Evolutionary conservation across 73 alveolate species (phyloP).

Genomic region (Tetrahymena malaccensis): DNA sequence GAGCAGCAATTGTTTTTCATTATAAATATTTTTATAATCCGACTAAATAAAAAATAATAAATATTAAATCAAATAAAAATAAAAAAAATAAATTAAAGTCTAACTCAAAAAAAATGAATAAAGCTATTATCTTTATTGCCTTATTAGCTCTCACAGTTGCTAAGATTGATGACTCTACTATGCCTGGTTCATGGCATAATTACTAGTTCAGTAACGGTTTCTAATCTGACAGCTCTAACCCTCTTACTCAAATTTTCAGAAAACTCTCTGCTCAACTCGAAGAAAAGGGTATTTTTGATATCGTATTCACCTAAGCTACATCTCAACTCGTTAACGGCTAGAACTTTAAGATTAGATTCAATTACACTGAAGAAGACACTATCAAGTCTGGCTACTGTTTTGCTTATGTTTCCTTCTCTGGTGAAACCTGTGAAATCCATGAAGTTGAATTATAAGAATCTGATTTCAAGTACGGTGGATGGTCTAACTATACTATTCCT

Average conservation of each 20-base stretch:
- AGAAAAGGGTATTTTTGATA: not conserved
- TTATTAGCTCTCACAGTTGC: not conserved
- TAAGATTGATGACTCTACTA: not conserved
- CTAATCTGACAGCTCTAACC: not conserved
- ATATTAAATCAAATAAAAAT: not conserved
- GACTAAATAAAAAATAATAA: not conserved
- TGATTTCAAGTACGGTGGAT: not conserved
- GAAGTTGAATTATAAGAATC: not conserved
- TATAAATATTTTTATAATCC: not conserved
- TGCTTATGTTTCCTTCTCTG: not conserved
- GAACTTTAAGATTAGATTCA: not conserved
- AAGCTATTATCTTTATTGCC: not conserved
- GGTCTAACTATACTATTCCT: not conserved
- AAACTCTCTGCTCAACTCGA: not conserved
- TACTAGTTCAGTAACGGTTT: not conserved
- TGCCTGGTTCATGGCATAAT: not conserved
- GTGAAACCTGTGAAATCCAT: not conserved
- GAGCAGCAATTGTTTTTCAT: not conserved
- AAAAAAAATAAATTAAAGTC: not conserved
- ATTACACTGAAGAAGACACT: not conserved
- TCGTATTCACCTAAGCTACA: not conserved
- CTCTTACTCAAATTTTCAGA: not conserved
- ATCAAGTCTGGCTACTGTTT: not conserved
- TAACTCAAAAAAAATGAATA: not conserved
- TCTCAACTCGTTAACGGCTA: not conserved